phyloP scores from a whole-genome alignment of 345 rosid genomes.

The Corchorus olitorius region DNA sequence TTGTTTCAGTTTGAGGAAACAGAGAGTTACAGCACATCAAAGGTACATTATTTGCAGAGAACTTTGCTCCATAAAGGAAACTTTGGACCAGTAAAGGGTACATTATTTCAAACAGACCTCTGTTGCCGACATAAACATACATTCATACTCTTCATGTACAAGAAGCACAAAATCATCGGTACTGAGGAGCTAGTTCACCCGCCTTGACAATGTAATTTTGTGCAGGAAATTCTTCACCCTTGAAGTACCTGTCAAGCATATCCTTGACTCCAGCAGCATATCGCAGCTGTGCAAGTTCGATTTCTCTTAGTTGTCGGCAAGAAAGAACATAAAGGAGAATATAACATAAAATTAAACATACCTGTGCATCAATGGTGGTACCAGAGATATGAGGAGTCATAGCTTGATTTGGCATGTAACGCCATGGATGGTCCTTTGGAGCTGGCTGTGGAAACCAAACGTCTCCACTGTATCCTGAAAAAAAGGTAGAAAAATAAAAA shows the following conservation, averaged over 20 bases:
- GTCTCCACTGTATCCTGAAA: conserved; percentile 88
- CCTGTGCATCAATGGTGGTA: conserved; percentile 96
- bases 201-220: conserved; percentile 86
- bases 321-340: background rate
- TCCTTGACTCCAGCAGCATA: conserved; percentile 91
- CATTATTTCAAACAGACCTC: conserved; percentile 1
- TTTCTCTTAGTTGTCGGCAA: conserved; percentile 15
- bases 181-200: conserved; percentile 83
- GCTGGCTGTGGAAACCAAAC: conserved; percentile 97
- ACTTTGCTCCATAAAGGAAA: conserved; percentile 14
- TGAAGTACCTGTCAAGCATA: conserved; percentile 90
- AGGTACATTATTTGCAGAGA: background rate
- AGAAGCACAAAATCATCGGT: conserved; percentile 40
- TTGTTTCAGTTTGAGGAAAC: background rate
- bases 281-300: conserved; percentile 53
- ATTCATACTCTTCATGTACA: background rate
- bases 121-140: background rate
- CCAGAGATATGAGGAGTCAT: conserved; percentile 99
- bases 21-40: background rate
- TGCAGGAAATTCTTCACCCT: conserved; percentile 81
- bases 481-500: background rate
- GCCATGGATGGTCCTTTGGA: conserved; percentile 98
- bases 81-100: background rate
- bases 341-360: conserved; percentile 18
- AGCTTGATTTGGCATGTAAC: conserved; percentile 97